These are phyloP conservation scores for Penicillium ucsense DNA, from an alignment of 495 filamentous ascomycete species.

Conservation along the genomic window DNA sequence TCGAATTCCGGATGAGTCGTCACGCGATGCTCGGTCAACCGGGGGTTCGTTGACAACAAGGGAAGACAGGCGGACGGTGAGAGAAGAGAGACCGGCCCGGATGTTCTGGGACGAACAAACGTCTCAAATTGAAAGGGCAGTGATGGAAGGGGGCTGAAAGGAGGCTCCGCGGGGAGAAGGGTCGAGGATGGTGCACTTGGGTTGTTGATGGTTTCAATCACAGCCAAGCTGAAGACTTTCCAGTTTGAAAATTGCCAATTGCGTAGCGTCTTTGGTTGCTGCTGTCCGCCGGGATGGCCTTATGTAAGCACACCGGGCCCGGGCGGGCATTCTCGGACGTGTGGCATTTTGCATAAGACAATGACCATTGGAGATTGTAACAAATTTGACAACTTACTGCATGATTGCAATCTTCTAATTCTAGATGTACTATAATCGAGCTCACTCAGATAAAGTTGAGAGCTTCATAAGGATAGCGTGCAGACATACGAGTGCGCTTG, in stretches of 20 bases:
- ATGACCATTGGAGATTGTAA: too few species aligned
- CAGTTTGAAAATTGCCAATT: constrained; percentile 26
- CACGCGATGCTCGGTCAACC: constrained; percentile 18
- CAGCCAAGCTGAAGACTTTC: constrained; percentile 20
- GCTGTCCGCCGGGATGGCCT: constrained; percentile 15
- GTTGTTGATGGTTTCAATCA: constrained; percentile 1
- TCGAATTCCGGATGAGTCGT: constrained; percentile 15
- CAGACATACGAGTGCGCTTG: too few species aligned
- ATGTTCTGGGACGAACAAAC: constrained; percentile 20
- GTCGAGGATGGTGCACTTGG: neutral
- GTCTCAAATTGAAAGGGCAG: constrained; percentile 8
- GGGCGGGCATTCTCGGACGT: constrained; percentile 9
- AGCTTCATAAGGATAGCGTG: too few species aligned
- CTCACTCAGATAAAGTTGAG: neutral
- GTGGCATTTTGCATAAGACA: neutral
- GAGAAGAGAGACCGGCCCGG: constrained; percentile 28
- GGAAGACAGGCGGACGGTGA: constrained; percentile 10
- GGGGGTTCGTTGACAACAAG: constrained; percentile 3
- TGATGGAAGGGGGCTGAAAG: constrained; percentile 12
- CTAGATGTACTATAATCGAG: neutral
- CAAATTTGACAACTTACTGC: too few species aligned
- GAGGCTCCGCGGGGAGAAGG: constrained; percentile 14
- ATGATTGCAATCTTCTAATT: too few species aligned
- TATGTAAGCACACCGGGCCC: constrained; percentile 17
- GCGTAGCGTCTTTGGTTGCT: constrained; percentile 25